A percentile compares a stretch with the other conserved stretches of the same genome.
Conservation (phyloP, 805 yeast species). For the Cyberlindnera mycetangii region DNA sequence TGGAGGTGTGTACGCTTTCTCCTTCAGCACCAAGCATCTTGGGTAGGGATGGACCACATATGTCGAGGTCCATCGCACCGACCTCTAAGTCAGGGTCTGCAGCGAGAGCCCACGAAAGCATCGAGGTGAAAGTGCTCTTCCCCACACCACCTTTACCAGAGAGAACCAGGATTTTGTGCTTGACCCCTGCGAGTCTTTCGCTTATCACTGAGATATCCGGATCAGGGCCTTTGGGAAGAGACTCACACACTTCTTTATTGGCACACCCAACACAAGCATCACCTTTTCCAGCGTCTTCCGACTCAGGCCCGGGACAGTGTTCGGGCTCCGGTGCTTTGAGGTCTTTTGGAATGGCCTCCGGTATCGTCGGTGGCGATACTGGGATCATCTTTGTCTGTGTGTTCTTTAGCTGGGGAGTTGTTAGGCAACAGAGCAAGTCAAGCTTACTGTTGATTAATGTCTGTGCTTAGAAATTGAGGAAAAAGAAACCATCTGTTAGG, state of each 20-base stretch:
- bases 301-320: constrained; percentile 98
- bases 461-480: neutral
- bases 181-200: constrained; percentile 56
- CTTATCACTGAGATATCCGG: constrained; percentile 83
- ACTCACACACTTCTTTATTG: constrained; percentile 84
- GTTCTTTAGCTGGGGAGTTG: neutral
- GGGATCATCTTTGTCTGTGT: constrained; percentile 10
- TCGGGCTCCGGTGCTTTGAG: constrained; percentile 82
- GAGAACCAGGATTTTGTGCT: constrained; percentile 80
- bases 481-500: no score
- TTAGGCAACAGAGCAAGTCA: neutral
- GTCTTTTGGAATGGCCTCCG: constrained; percentile 20
- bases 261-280: constrained; percentile 96
- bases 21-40: constrained; percentile 89
- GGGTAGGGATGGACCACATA: constrained; percentile 97
- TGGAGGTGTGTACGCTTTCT: constrained; percentile 83
- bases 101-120: constrained; percentile 96
- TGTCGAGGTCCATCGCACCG: constrained; percentile 96
- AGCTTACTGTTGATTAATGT: neutral
- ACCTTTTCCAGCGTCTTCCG: constrained; percentile 88
- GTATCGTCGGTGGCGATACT: constrained; percentile 19
- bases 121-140: constrained; percentile 90
- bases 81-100: constrained; percentile 65
- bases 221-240: constrained; percentile 91
- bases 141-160: constrained; percentile 97